Evolutionary conservation across 2,329 filamentous ascomycete species (phyloP), one percentile per base, ranked within the genome.

Genomic region (Byssoonygena ceratinophila): DNA sequence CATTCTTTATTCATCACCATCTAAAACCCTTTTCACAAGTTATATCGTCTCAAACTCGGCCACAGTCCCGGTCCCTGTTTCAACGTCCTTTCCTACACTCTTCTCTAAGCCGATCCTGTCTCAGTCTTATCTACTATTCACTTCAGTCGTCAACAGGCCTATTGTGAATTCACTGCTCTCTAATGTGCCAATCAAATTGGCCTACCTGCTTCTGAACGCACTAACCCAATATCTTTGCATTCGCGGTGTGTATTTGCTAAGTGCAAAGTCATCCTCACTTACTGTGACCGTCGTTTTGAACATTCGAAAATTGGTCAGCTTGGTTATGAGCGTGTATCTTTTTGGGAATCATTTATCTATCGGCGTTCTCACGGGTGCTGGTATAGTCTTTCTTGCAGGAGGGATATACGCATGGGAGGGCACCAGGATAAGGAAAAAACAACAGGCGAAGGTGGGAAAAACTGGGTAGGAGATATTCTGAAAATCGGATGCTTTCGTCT

Each of bases 241-340:
- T 58, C 85, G 90, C 2, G 92, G 92, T 1, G 92, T 98, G 53
- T 97, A 97, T 60, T 78, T 95, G n/a, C 76, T 98, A 3, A 90
- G 87, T 1, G 87, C 91, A 0, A 84, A 84, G 51, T 87, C 87
- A 2, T 91, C 90, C 2, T 94, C 92, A 0, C 77, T 98, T 52
- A 97, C 92, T 0, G 92, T 98, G 22, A 96, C 91, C 1, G 94
- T 98, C 61, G 89, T 97, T 45, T 76, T 98, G 55, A 98, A 97
- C 66, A 86, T 98, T 55, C 80, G 92, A 60, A 98, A 98, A 70
- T 75, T 98, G 18, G 84, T 95, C 52, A 96, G 90, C 62, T 78
- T 97, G 55, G 73, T 97, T 56, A 68, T 97, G 54, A 96, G 90
- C 61, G 94, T 97, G 54, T 91, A 89, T 79, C 69, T 98, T 1